Base-by-base conservation (phyloP, 441 rosid species). In the Adansonia gregorii region DNA sequence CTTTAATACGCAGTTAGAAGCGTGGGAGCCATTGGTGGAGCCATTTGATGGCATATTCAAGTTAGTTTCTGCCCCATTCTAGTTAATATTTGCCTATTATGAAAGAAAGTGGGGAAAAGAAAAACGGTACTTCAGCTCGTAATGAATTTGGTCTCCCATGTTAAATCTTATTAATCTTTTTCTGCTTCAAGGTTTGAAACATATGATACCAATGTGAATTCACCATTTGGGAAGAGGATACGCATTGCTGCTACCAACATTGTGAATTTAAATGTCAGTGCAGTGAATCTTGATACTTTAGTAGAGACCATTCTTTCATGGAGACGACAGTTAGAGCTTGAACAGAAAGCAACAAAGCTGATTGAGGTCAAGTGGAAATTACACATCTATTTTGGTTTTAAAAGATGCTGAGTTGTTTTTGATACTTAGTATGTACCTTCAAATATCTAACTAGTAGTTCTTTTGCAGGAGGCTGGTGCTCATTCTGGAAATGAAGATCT, bases 41-140 rank as follows among this genome's bases (percentile, higher is more conserved):
- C 96, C 99, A 17, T 97, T 97, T 84, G 98, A 97, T 85, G 98
- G 99, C 83, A 97, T 97, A 85, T 97, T 97, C 90, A 94, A 97
- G 99, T 97, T 90, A 78, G 75, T 52, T 80, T 80, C 74, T 85
- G 74, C 73, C 43, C 58, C 45, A 46, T 78, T 58, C 68, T 70
- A 52, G 59, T 74, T 43, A 11, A 71, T 19, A 56, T 75, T 39
- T 80, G 64, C 72, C 70, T 66, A 15, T 35, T 7, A 22, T 43
- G 12, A 41, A 20, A 69, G 59, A 49, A 66, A 66, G 67, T 10
- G 61, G 27, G 31, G 11, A 2, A 7, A 78, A 64, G 54, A 68
- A 58, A 68, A 73, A 69, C 43, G 51, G 76, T 41, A 41, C 51
- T 75, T 68, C 51, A 60, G 64, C 74, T 56, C 39, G 43, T 67